Conservation (phyloP, 2,329 filamentous ascomycete genomes). For the Lachnellula subtilissima region DNA sequence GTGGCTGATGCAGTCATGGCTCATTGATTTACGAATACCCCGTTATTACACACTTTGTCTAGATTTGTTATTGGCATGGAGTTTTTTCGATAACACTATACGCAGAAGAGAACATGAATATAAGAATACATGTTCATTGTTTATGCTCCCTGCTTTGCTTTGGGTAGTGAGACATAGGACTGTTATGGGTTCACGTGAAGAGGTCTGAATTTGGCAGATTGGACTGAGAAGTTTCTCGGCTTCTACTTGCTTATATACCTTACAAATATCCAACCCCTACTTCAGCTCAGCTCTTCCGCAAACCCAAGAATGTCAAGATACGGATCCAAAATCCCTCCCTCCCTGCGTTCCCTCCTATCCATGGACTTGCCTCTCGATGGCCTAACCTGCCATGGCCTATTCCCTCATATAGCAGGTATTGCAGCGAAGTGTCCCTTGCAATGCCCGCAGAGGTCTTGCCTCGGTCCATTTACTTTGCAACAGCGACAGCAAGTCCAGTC, state of each 20-base stretch:
- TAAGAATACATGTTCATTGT: neutral
- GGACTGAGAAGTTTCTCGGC: too few relatives aligned
- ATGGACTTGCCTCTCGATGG: neutral
- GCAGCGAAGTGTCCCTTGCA: neutral
- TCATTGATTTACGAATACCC: conserved; percentile 26
- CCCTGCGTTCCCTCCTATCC: neutral
- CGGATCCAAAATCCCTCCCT: neutral
- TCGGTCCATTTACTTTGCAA: too few relatives aligned
- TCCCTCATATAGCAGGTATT: neutral
- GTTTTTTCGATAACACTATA: neutral
- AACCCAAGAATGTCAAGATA: neutral
- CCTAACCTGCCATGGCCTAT: neutral
- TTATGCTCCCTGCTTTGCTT: too few relatives aligned
- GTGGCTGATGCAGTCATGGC: conserved; percentile 30
- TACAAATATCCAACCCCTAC: too few relatives aligned
- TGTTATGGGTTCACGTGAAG: neutral
- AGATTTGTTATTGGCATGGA: neutral
- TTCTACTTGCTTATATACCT: too few relatives aligned
- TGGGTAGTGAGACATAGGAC: neutral
- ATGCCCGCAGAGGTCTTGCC: neutral
- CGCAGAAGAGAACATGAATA: neutral
- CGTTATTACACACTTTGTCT: conserved; percentile 4
- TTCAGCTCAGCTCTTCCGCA: too few relatives aligned
- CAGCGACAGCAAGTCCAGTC: too few relatives aligned
- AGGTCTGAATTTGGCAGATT: too few relatives aligned